phyloP scores from a whole-genome alignment of 192 early-diverging fungal species.

The Mortierella hygrophila region DNA sequence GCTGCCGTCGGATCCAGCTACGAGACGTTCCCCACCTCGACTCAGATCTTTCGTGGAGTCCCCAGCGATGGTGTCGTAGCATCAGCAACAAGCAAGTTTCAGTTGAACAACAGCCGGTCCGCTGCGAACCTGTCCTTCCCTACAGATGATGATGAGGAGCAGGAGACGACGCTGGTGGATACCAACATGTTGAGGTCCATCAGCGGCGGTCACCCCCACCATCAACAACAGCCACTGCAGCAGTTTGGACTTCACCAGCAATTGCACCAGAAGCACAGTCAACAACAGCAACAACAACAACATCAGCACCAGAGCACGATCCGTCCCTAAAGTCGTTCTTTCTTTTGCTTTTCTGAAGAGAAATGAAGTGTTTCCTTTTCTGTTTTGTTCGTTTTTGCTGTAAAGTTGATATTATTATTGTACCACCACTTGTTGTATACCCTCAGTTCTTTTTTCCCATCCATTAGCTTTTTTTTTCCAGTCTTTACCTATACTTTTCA shows the following conservation, averaged over 20 bases:
- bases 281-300: background rate
- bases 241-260: slow-evolving; percentile 8
- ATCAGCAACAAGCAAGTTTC: slow-evolving; percentile 17
- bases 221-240: slow-evolving; percentile 12
- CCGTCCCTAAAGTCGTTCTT: slow-evolving; percentile 14
- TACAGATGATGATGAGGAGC: slow-evolving; percentile 35
- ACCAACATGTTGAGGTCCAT: slow-evolving; percentile 38
- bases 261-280: slow-evolving; percentile 13
- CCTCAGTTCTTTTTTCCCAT: background rate
- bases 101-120: background rate
- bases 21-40: slow-evolving; percentile 35
- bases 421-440: slow-evolving; percentile 13
- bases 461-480: background rate
- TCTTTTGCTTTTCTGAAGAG: background rate
- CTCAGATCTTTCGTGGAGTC: background rate
- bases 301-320: slow-evolving; percentile 7
- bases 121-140: slow-evolving; percentile 11
- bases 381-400: background rate
- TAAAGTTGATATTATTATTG: background rate
- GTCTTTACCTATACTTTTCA: background rate
- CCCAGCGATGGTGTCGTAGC: background rate
- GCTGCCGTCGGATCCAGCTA: slow-evolving; percentile 11
- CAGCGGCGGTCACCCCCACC: slow-evolving; percentile 17
- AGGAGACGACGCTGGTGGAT: slow-evolving; percentile 43
- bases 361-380: slow-evolving; percentile 17